These are phyloP conservation scores for Pachysandra terminalis DNA, from an alignment of 164 flowering plant genomes.

Conservation along the genomic window DNA sequence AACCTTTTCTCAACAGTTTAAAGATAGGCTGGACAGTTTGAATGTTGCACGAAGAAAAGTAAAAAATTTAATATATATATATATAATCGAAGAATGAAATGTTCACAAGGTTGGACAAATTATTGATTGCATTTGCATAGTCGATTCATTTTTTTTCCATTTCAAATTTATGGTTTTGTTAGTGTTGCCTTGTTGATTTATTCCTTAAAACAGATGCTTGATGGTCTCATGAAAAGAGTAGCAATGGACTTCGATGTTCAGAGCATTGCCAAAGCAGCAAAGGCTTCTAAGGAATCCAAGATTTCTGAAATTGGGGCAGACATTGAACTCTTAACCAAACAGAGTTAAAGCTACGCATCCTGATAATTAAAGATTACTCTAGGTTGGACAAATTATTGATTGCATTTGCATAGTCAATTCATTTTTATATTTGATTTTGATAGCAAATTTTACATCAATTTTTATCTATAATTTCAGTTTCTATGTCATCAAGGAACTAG, in stretches of 20 bases:
- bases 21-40: neutral
- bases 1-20: neutral
- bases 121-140: neutral
- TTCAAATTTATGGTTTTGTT: too few species aligned
- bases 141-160: neutral
- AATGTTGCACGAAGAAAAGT: neutral
- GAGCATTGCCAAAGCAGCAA: slow-evolving; percentile 65
- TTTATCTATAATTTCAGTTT: neutral
- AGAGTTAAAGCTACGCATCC: slow-evolving; percentile 20
- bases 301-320: slow-evolving; percentile 88
- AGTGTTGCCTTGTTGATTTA: neutral
- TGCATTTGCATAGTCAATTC: neutral
- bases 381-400: neutral
- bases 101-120: neutral
- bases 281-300: slow-evolving; percentile 69
- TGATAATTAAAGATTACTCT: neutral
- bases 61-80: too few species aligned
- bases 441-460: neutral
- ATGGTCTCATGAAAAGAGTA: slow-evolving; percentile 64
- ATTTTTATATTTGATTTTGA: too few species aligned
- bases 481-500: neutral
- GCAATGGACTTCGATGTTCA: slow-evolving; percentile 89
- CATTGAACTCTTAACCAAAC: slow-evolving; percentile 50
- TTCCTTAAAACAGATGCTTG: slow-evolving; percentile 65
- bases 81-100: too few species aligned